Conservation (phyloP, 2,329 filamentous ascomycete genomes). For the Paecilomyces fulvus region DNA sequence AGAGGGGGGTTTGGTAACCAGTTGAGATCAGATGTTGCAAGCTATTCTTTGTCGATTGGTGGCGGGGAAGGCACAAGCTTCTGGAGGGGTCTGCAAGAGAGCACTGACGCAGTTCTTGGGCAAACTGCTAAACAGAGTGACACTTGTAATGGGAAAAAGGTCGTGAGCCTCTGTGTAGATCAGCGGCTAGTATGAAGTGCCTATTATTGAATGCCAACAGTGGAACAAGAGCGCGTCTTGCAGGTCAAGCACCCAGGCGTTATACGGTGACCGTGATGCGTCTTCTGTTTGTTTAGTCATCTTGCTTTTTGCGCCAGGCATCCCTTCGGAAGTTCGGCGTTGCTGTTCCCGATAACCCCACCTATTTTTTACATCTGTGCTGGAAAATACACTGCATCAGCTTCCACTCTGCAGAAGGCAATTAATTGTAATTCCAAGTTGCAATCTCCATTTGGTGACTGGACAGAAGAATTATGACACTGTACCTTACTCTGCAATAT, state of each 20-base stretch:
- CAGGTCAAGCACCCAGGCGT: neutral
- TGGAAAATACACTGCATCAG: neutral
- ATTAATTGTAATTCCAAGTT: no score
- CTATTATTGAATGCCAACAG: slow-evolving; percentile 2
- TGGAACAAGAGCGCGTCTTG: slow-evolving; percentile 3
- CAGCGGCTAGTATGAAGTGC: neutral
- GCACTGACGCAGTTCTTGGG: slow-evolving; percentile 5
- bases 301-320: neutral
- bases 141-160: neutral
- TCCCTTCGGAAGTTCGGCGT: neutral
- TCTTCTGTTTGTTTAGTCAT: slow-evolving; percentile 2
- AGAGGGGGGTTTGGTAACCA: neutral
- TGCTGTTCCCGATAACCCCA: neutral
- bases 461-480: no score
- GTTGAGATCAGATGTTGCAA: slow-evolving; percentile 2
- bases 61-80: slow-evolving; percentile 7
- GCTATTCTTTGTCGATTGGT: slow-evolving; percentile 6
- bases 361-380: neutral
- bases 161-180: neutral
- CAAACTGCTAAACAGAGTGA: neutral
- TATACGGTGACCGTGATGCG: slow-evolving; percentile 2
- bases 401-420: no score
- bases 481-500: no score
- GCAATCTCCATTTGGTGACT: no score
- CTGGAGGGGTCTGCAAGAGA: neutral